Base-by-base conservation (phyloP, 441 rosid species). In the Dalechampia spathulata region DNA sequence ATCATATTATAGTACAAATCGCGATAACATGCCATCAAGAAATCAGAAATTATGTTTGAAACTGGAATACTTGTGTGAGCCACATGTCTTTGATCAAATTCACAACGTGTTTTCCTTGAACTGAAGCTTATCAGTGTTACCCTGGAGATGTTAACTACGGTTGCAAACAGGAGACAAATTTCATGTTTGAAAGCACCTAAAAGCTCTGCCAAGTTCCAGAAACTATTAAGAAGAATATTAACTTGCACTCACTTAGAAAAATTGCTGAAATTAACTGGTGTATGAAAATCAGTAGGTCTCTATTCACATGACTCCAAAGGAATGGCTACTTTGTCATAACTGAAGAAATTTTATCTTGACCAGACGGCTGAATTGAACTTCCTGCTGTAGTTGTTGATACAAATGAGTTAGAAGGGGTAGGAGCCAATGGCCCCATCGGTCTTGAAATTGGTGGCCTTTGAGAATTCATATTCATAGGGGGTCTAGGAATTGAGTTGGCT, bases 381-480 rank as follows among this genome's bases (percentile, higher is more conserved):
- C 84, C 90, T 17, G 81, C 63, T 23, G 66, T 55, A 32, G 73
- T 66, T 50, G 96, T 52, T 51, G 86, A 57, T 49, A 71, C 70
- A 62, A 72, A 72, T 63, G 73, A 51, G 60, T 75, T 82, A 46
- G 85, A 56, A 45, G 81, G 57, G 41, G 50, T 71, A 49, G 82
- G 62, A 48, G 73, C 57, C 70, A 78, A 22, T 7, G 78, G 26
- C 57, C 83, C 86, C 56, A 75, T 53, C 14, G 86, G 82, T 64
- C 85, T 83, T 44, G 81, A 67, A 70, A 92, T 63, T 30, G 92
- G 86, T 23, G 95, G 94, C 58, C 94, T 80, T 45, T 72, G 82
- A 52, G 76, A 65, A 40, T 70, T 59, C 82, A 80, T 73, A 60
- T 73, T 71, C 78, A 84, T 73, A 5, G 86, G 87, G 58, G 83